phyloP scores from a whole-genome alignment of 2,329 filamentous ascomycete species.

The Trichoderma atrobrunneum region DNA sequence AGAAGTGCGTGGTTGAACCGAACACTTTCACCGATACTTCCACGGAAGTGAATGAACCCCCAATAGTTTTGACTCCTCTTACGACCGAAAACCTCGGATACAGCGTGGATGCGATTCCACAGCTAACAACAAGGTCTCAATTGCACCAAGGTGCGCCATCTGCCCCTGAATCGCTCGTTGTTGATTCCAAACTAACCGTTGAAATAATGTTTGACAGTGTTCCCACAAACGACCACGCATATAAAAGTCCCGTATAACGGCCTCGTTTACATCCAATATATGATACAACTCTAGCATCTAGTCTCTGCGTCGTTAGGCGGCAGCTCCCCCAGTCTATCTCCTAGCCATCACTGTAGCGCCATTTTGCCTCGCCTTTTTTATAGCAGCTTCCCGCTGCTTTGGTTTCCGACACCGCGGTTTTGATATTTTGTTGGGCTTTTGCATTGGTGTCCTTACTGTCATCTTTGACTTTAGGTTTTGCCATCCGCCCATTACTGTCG shows the following conservation, averaged over 20 bases:
- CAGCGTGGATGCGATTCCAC: not conserved
- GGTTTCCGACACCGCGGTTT: constrained; percentile 91
- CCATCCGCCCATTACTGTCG: constrained; percentile 68
- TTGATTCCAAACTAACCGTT: not conserved
- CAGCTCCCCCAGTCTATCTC: constrained; percentile 78
- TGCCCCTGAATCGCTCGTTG: not conserved
- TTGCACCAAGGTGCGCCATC: not conserved
- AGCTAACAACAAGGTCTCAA: not conserved
- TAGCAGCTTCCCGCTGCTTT: constrained; percentile 80
- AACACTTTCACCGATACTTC: too few species aligned
- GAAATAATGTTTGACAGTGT: not conserved
- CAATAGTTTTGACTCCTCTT: constrained; percentile 82
- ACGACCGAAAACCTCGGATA: constrained; percentile 62
- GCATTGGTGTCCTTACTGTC: constrained; percentile 69
- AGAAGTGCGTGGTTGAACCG: constrained; percentile 53
- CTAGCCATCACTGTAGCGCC: constrained; percentile 69
- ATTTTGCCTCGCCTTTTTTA: constrained; percentile 72
- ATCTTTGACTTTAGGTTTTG: constrained; percentile 81
- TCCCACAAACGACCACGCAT: not conserved
- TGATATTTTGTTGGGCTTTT: constrained; percentile 81
- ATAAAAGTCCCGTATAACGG: too few species aligned
- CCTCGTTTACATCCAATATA: too few species aligned
- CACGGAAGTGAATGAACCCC: too few species aligned
- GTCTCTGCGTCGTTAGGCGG: constrained; percentile 63
- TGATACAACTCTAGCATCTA: constrained; percentile 34